phyloP scores from a whole-genome alignment of 202 grass and related monocot species.

The Elaeis oleifera region DNA sequence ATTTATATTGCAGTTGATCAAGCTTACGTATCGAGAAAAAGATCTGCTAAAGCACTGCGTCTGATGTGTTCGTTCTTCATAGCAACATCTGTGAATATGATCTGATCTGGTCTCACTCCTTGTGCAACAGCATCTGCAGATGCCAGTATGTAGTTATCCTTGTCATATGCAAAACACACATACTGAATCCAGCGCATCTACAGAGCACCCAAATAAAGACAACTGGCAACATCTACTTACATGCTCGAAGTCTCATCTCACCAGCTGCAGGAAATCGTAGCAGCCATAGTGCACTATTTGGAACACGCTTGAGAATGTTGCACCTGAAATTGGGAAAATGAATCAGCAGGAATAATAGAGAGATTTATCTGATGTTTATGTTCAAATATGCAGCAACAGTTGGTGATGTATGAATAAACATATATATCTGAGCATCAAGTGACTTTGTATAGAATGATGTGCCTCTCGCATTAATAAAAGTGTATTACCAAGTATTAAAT shows the following conservation, averaged over 20 bases:
- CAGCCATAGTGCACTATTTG: constrained; percentile 86
- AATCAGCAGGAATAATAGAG: too few relatives aligned
- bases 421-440: too few relatives aligned
- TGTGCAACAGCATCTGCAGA: constrained; percentile 74
- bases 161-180: not conserved
- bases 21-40: constrained; percentile 91
- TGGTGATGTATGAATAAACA: too few relatives aligned
- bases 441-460: too few relatives aligned
- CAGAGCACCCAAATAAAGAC: too few relatives aligned
- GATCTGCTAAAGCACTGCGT: constrained; percentile 78
- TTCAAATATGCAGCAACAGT: too few relatives aligned
- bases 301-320: constrained; percentile 85
- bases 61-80: constrained; percentile 91
- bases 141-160: not conserved
- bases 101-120: constrained; percentile 74
- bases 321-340: constrained; percentile 36
- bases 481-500: constrained; percentile 85
- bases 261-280: constrained; percentile 87
- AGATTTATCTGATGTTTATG: too few relatives aligned
- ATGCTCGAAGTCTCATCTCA: constrained; percentile 72
- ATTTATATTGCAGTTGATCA: constrained; percentile 2
- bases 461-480: not conserved
- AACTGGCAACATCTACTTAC: constrained; percentile 37
- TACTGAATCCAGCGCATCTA: too few relatives aligned
- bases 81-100: constrained; percentile 96